Evolutionary conservation across 2,329 filamentous ascomycete genomes (phyloP).

Genomic region (Lachnellula occidentalis): DNA sequence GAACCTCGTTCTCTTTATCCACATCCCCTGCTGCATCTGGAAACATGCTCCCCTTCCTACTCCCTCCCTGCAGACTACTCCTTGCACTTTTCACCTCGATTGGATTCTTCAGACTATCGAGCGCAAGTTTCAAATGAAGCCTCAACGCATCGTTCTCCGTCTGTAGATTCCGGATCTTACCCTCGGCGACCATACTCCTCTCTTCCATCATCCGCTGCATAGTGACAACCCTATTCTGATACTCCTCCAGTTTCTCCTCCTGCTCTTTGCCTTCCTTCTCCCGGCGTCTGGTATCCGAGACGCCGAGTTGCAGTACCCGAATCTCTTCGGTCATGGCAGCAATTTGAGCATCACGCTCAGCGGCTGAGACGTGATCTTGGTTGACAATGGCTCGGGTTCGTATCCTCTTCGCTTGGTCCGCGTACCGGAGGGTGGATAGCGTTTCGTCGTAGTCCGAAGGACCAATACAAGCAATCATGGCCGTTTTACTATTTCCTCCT

Average conservation of each 20-base stretch:
- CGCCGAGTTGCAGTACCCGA: conserved; percentile 71
- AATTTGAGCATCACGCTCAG: conserved; percentile 92
- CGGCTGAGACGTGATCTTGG: conserved; percentile 87
- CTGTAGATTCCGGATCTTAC: conserved; percentile 85
- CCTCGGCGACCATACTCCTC: conserved; percentile 80
- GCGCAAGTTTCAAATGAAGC: conserved; percentile 79
- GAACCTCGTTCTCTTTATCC: conserved; percentile 27
- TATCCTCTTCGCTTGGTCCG: conserved; percentile 96
- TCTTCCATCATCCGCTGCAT: conserved; percentile 98
- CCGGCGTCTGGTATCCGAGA: conserved; percentile 57
- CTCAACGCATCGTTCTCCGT: conserved; percentile 87
- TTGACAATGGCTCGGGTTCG: conserved; percentile 92
- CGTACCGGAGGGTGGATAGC: conserved; percentile 89
- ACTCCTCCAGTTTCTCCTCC: conserved; percentile 85
- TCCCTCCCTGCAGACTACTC: conserved; percentile 19
- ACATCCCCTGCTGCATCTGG: conserved; percentile 16
- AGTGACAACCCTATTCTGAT: conserved; percentile 80
- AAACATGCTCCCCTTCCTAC: conserved; percentile 8
- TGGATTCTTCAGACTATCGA: conserved; percentile 84
- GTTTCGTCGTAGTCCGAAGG: conserved; percentile 97
- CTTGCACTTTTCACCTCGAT: conserved; percentile 51
- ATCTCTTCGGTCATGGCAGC: conserved; percentile 94
- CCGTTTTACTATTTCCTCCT: conserved; percentile 95
- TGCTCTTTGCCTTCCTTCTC: conserved; percentile 67
- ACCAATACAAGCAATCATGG: conserved; percentile 97